Base-by-base conservation (phyloP, 1,139 yeast species). In the Hyphopichia fennica region DNA sequence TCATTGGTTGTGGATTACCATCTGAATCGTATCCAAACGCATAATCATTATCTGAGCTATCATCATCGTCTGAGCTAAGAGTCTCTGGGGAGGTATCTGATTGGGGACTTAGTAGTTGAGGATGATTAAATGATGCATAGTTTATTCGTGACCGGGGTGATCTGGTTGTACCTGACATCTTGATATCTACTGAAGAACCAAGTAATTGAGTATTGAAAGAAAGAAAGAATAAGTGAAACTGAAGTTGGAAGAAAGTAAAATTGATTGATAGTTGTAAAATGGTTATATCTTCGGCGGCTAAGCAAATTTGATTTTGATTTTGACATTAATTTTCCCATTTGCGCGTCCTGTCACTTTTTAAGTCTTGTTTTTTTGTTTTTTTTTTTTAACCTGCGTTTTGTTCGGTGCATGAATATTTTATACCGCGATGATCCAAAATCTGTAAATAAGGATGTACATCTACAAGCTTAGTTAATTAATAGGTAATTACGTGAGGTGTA, bases 1-100 rank as follows among this genome's bases (percentile, higher is more conserved):
- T 16, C 34, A 31, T 31, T 5, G 34, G 34, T 31, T 18, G 34
- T 9, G 34, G 34, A 17, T 31, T 31, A 9, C 34, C 34, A 18
- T 18, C 22, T 5, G 34, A 16, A 18, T 43, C 44, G 34, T 41
- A 43, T 6, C 44, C 44, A 27, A 37, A 35, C 20, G 39, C 46
- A 35, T 38, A 41, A 13, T 37, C 37, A 25, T 35, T n/a, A 8
- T 35, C 37, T 4, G 20, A 14, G 30, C 16, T 22, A 11, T 15
- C 37, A 7, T 16, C 22, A 8, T 35, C 37, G 14, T 10, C 7
- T 15, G 37, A 35, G 31, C 37, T 35, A n/a, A n/a, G 3, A 5
- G 14, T 22, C 15, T 35, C 29, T 4, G 37, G 25, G 15, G 20
- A 5, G 14, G 14, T 22, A 25, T 35, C 29, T 4, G 37, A 35